A percentile compares a stretch with the other conserved stretches of the same genome.
Evolutionary conservation across 1,284 basidiomycete genomes (phyloP).

Genomic region (Rhodotorula sp.): DNA sequence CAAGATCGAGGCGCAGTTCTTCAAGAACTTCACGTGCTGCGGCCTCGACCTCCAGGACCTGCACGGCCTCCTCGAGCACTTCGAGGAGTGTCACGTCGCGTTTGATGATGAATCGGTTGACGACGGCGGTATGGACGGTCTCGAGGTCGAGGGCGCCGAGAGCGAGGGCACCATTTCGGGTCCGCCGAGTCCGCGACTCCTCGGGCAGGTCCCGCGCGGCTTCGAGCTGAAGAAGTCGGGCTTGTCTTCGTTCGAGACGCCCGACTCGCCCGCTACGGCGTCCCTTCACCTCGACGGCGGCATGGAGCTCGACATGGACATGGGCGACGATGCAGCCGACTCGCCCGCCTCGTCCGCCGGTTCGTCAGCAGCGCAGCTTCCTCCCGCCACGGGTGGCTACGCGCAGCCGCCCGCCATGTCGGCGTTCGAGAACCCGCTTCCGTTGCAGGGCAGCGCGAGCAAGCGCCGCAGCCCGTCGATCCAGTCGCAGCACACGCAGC

Average conservation of each 20-base stretch:
- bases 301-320: slow-evolving; percentile 46
- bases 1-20: slow-evolving; percentile 52
- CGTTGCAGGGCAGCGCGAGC: slow-evolving; percentile 20
- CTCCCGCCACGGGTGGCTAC: slow-evolving; percentile 5
- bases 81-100: slow-evolving; percentile 74
- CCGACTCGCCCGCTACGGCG: slow-evolving; percentile 32
- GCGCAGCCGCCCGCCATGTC: slow-evolving; percentile 7
- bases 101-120: slow-evolving; percentile 38
- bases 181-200: slow-evolving; percentile 36
- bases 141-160: slow-evolving; percentile 34
- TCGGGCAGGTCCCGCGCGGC: slow-evolving; percentile 2
- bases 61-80: slow-evolving; percentile 81
- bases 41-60: slow-evolving; percentile 75
- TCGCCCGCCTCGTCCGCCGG: slow-evolving; percentile 22
- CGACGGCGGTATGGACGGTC: slow-evolving; percentile 36
- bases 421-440: slow-evolving; percentile 21
- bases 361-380: slow-evolving; percentile 9
- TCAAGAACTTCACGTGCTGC: slow-evolving; percentile 81
- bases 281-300: slow-evolving; percentile 30
- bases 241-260: slow-evolving; percentile 32
- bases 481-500: background rate
- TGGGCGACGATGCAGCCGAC: slow-evolving; percentile 35
- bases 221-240: slow-evolving; percentile 39
- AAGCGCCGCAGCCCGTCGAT: slow-evolving; percentile 24
- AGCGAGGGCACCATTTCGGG: slow-evolving; percentile 41